phyloP scores from a whole-genome alignment of 345 rosid genomes.

The Moricandia arvensis region DNA sequence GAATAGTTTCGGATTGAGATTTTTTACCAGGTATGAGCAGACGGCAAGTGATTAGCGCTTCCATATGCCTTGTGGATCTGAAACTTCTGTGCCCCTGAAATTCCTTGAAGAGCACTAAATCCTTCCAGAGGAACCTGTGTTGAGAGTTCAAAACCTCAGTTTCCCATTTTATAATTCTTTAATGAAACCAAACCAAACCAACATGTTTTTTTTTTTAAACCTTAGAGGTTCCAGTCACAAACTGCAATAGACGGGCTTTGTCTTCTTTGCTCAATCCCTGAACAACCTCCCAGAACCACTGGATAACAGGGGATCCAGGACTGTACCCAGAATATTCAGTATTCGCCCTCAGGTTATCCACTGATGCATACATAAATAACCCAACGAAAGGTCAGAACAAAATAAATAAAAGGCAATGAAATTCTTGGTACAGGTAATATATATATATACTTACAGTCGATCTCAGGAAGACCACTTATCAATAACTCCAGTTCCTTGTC shows the following conservation, averaged over 20 bases:
- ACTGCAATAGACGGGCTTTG: constrained; percentile 91
- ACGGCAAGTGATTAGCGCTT: constrained; percentile 83
- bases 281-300: constrained; percentile 99
- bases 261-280: constrained; percentile 97
- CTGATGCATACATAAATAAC: constrained; percentile 36
- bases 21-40: constrained; percentile 92
- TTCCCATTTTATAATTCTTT: too few relatives aligned
- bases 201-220: constrained; percentile 32
- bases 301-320: constrained; percentile 85
- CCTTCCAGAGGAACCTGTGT: constrained; percentile 94
- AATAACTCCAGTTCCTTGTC: constrained; percentile 94
- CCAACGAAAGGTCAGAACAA: background rate
- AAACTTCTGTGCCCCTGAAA: constrained; percentile 90
- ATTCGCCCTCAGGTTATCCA: constrained; percentile 92
- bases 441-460: constrained; percentile 63
- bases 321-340: constrained; percentile 93
- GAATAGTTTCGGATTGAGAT: background rate
- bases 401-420: background rate
- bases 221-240: constrained; percentile 98
- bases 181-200: background rate
- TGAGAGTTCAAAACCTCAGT: background rate
- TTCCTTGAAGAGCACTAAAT: constrained; percentile 92
- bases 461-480: constrained; percentile 96
- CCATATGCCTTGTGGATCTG: constrained; percentile 99
- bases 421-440: background rate